Evolutionary conservation across 805 yeast genomes (phyloP).

Genomic region (Phaffomyces antillensis): DNA sequence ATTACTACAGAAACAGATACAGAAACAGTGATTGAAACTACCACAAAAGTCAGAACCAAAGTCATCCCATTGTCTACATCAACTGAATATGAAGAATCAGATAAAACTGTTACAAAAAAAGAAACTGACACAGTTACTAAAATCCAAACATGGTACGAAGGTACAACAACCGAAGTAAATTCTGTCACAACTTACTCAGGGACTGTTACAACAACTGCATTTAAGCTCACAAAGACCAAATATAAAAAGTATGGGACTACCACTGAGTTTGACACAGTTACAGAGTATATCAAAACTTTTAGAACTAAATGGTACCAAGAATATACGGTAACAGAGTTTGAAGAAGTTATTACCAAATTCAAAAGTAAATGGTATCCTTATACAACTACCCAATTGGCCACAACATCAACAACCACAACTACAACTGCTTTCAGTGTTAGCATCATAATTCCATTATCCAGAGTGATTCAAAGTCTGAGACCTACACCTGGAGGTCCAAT

Average conservation of each 20-base stretch:
- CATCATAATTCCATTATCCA: neutral
- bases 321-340: conserved; percentile 19
- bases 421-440: neutral
- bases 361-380: conserved; percentile 20
- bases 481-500: conserved; percentile 10
- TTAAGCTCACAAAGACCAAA: conserved; percentile 10
- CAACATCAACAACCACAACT: conserved; percentile 7
- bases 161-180: conserved; percentile 1
- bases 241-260: conserved; percentile 14
- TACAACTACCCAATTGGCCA: conserved; percentile 11
- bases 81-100: conserved; percentile 24
- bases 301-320: conserved; percentile 19
- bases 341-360: conserved; percentile 15
- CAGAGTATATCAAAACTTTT: conserved; percentile 15
- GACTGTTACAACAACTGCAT: conserved; percentile 14
- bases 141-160: conserved; percentile 12
- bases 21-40: conserved; percentile 8
- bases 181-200: conserved; percentile 8
- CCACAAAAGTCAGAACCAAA: conserved; percentile 12
- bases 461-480: neutral
- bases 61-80: conserved; percentile 16
- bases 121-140: conserved; percentile 18
- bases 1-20: conserved; percentile 11
- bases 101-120: conserved; percentile 22
- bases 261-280: conserved; percentile 11